Evolutionary conservation across 192 early-diverging fungal species (phyloP).

Genomic region (Mortierella hygrophila): DNA sequence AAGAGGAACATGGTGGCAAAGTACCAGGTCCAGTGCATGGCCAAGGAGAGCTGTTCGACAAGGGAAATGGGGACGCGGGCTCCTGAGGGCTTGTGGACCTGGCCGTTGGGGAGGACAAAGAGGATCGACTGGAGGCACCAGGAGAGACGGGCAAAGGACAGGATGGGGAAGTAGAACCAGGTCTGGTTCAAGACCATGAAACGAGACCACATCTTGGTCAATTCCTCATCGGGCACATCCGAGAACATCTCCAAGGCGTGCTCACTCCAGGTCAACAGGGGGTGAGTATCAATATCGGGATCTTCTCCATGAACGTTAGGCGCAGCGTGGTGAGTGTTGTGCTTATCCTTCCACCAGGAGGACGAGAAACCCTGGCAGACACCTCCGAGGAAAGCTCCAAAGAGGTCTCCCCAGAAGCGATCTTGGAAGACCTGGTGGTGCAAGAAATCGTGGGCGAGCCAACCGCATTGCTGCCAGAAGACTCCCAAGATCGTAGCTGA

Average conservation of each 20-base stretch:
- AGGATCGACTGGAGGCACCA: conserved; percentile 78
- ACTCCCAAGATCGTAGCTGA: conserved; percentile 73
- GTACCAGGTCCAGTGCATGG: conserved; percentile 80
- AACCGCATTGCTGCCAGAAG: conserved; percentile 89
- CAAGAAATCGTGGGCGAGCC: conserved; percentile 86
- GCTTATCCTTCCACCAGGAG: conserved; percentile 91
- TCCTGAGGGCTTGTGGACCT: conserved; percentile 59
- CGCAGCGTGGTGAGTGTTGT: conserved; percentile 86
- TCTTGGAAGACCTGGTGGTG: conserved; percentile 86
- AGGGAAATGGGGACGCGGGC: conserved; percentile 55
- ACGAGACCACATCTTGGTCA: conserved; percentile 65
- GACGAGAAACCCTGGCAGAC: conserved; percentile 85
- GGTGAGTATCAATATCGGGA: conserved; percentile 89
- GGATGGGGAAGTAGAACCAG: conserved; percentile 78
- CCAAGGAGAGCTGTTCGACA: conserved; percentile 68
- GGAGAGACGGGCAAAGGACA: conserved; percentile 80
- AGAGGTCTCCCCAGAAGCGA: conserved; percentile 70
- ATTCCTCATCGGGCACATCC: conserved; percentile 62
- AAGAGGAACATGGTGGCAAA: conserved; percentile 65
- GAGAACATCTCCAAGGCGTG: conserved; percentile 64
- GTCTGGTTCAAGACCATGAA: conserved; percentile 76
- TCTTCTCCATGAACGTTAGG: conserved; percentile 85
- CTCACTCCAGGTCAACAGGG: conserved; percentile 83
- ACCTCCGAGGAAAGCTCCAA: conserved; percentile 79
- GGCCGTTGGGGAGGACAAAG: conserved; percentile 63